Percentiles rank a stretch among this genome's conserved stretches.
Conservation (phyloP, 2,329 filamentous ascomycete genomes). For the Pleomassaria siparia region DNA sequence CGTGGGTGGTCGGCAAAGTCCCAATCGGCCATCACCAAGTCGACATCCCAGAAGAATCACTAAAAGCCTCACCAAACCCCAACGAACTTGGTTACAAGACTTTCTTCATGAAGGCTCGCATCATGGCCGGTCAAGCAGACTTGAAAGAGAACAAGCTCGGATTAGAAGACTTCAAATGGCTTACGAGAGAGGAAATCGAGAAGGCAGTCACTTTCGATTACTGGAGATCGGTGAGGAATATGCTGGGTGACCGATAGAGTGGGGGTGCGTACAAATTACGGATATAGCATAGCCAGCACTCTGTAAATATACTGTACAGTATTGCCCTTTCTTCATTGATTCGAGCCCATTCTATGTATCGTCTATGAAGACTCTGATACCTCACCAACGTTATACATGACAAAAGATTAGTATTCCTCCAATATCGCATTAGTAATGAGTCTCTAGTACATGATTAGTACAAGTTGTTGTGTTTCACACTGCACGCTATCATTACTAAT, state of each 20-base stretch:
- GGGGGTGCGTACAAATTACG: not conserved
- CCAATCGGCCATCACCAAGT: conserved; percentile 79
- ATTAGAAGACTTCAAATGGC: conserved; percentile 84
- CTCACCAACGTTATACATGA: too few species aligned
- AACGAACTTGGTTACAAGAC: conserved; percentile 71
- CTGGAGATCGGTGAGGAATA: conserved; percentile 75
- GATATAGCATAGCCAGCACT: conserved; percentile 2
- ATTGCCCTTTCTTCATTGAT: not conserved
- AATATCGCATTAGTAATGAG: too few species aligned
- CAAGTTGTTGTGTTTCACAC: too few species aligned
- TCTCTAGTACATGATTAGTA: too few species aligned
- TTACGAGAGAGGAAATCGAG: conserved; percentile 84
- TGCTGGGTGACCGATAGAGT: conserved; percentile 74
- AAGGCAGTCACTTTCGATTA: conserved; percentile 67
- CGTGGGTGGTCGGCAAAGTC: conserved; percentile 90
- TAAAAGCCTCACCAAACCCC: conserved; percentile 18
- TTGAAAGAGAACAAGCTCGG: conserved; percentile 70
- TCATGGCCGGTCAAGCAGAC: conserved; percentile 95
- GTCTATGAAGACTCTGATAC: not conserved
- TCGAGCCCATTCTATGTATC: not conserved
- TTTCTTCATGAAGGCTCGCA: conserved; percentile 95
- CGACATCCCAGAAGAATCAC: conserved; percentile 51
- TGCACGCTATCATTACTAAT: too few species aligned
- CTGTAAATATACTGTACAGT: conserved; percentile 5
- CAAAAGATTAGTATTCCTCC: too few species aligned